Conservation (phyloP, 2,329 filamentous ascomycete species). For the Cytospora piceicola region DNA sequence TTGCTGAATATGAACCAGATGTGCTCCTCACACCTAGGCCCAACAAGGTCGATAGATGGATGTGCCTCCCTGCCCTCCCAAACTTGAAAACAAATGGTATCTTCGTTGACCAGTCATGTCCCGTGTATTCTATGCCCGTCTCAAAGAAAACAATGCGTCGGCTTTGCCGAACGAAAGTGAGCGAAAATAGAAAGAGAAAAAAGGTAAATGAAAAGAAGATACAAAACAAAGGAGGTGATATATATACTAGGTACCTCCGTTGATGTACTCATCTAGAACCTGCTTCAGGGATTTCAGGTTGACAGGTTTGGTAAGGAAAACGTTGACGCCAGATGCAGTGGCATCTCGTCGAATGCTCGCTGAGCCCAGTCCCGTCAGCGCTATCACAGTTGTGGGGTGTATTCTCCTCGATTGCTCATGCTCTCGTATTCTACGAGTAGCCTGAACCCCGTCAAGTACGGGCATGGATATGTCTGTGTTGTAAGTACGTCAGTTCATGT, state of each 20-base stretch:
- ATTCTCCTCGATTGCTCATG: constrained; percentile 33
- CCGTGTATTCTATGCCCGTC: constrained; percentile 1
- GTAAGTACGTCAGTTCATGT: constrained; percentile 2
- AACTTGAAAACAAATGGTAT: background rate
- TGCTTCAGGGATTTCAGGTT: constrained; percentile 39
- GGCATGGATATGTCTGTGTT: constrained; percentile 39
- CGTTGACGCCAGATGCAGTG: constrained; percentile 49
- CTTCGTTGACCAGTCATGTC: constrained; percentile 1
- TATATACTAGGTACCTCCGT: background rate
- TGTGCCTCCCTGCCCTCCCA: background rate
- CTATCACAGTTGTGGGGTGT: constrained; percentile 48
- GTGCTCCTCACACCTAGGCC: background rate
- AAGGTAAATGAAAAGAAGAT: background rate
- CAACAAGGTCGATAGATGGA: background rate
- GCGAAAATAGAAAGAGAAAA: background rate
- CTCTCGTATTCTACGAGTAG: constrained; percentile 36
- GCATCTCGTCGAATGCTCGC: constrained; percentile 50
- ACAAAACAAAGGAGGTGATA: background rate
- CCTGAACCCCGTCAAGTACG: constrained; percentile 40
- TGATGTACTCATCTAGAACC: background rate
- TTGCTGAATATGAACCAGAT: background rate
- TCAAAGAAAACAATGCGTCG: background rate
- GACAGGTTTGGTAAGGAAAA: constrained; percentile 55
- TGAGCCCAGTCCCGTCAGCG: constrained; percentile 51
- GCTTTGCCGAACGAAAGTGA: background rate